Percentiles rank a stretch among this genome's conserved stretches.
Conservation (phyloP, 768 basidiomycete species). For the Mycena latifolia region DNA sequence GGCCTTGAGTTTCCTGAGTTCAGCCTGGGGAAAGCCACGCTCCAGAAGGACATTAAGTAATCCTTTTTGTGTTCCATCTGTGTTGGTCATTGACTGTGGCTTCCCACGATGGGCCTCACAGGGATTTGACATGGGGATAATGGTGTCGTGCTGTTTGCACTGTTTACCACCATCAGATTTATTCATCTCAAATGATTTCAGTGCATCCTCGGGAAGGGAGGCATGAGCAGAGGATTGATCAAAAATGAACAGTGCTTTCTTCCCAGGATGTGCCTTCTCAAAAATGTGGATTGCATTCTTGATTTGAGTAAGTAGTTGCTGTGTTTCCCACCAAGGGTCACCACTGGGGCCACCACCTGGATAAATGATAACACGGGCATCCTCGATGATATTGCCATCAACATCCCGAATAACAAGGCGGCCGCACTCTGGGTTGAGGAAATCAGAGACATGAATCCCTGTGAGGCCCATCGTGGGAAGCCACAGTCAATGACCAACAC, state of each 20-base stretch:
- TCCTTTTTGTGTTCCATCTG: conserved; percentile 42
- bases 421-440: not conserved
- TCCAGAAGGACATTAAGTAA: conserved; percentile 39
- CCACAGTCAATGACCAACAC: too few relatives aligned
- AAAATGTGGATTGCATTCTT: too few relatives aligned
- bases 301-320: too few relatives aligned
- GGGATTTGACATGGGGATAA: conserved; percentile 43
- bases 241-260: conserved; percentile 40
- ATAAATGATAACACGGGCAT: conserved; percentile 11
- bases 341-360: too few relatives aligned
- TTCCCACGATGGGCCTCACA: too few relatives aligned
- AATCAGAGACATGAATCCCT: conserved; percentile 15
- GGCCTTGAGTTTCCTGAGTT: conserved; percentile 32
- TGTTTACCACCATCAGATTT: conserved; percentile 42
- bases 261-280: conserved; percentile 39
- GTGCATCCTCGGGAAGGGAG: conserved; percentile 39
- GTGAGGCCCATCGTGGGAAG: too few relatives aligned
- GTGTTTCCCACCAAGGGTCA: too few relatives aligned
- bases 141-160: conserved; percentile 36
- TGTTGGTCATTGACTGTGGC: too few relatives aligned
- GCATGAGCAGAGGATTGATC: conserved; percentile 46
- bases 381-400: not conserved
- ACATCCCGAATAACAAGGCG: not conserved
- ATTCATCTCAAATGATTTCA: conserved; percentile 44
- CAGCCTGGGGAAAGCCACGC: conserved; percentile 44